Base-by-base conservation (phyloP, 306 rosid genomes). In the Gynostemma pentaphyllum region DNA sequence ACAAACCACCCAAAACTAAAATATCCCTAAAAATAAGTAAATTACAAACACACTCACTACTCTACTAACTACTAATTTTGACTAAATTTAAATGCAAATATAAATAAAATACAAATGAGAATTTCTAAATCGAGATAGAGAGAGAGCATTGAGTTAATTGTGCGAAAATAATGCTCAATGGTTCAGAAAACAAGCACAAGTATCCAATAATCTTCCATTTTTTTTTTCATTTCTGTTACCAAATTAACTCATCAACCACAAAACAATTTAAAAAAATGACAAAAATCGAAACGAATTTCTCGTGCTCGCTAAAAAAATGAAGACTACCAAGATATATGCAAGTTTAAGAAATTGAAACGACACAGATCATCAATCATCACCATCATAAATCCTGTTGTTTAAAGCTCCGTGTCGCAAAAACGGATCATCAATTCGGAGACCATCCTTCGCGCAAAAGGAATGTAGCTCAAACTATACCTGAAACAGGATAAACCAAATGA, bases 391-490 rank as follows among this genome's bases (percentile, higher is more conserved):
- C 7, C 57, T 39, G 37, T 0, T 51, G n/a, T 69, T 77, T 79
- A 92, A 30, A 88, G 80, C 70, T 92, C 96, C 11, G 96, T 92
- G 76, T 92, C 90, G 7, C 83, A 86, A 22, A 88, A 74, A 48
- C 96, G 85, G 42, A 86, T 48, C 96, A 88, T 92, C 87, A 92
- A 64, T 68, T 75, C 73, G 5, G 99, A 92, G 56, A 92, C 95
- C 83, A 88, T 86, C 79, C 90, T 86, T 77, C 96, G 88, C 64
- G 99, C 99, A 79, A 92, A 92, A 30, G 99, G 96, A 69, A 92
- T 92, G 66, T 92, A 88, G 63, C 99, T 92, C 75, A 92, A 64
- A 67, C 95, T 82, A 74, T 92, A 92, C 99, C 99, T 92, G 96
- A 69, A 76, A 67, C 47, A 59, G 12, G 47, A 48, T 69, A 19